These are phyloP conservation scores for Sedum album DNA, from an alignment of 164 flowering plant genomes.

Conservation along the genomic window DNA sequence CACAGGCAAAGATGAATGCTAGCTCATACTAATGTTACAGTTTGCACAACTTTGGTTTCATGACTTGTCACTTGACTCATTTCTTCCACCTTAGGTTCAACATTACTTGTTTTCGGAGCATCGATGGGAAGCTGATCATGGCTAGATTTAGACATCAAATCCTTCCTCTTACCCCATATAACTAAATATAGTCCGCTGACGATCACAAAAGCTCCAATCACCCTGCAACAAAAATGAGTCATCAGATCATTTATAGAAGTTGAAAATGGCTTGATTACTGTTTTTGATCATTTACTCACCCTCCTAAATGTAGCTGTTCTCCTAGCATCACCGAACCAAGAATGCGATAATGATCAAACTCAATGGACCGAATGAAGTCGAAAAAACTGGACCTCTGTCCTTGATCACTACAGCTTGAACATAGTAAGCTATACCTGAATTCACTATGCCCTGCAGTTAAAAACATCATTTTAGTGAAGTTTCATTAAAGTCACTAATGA, in stretches of 20 bases:
- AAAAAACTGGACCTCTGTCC: constrained; percentile 9
- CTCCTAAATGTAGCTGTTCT: constrained; percentile 9
- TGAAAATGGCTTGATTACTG: neutral
- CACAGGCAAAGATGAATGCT: neutral
- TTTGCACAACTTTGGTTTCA: neutral
- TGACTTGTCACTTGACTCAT: neutral
- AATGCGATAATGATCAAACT: constrained; percentile 2
- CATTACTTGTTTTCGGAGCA: neutral
- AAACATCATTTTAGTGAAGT: neutral
- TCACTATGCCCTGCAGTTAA: constrained; percentile 4
- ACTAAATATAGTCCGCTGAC: constrained; percentile 6
- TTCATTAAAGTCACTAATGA: neutral
- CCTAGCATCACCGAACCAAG: constrained; percentile 1
- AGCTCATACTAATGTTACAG: neutral
- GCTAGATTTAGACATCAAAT: neutral
- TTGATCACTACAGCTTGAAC: constrained; percentile 4
- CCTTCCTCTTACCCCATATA: constrained; percentile 10
- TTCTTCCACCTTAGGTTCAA: neutral
- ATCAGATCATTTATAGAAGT: neutral
- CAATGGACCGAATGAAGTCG: constrained; percentile 6
- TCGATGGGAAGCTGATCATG: neutral
- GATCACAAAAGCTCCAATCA: constrained; percentile 4
- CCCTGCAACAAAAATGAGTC: neutral
- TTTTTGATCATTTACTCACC: constrained; percentile 1
- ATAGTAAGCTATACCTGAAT: constrained; percentile 7